A percentile compares a stretch with the other conserved stretches of the same genome.
phyloP scores from a whole-genome alignment of 2,329 filamentous ascomycete species.

The Fusarium sp. region DNA sequence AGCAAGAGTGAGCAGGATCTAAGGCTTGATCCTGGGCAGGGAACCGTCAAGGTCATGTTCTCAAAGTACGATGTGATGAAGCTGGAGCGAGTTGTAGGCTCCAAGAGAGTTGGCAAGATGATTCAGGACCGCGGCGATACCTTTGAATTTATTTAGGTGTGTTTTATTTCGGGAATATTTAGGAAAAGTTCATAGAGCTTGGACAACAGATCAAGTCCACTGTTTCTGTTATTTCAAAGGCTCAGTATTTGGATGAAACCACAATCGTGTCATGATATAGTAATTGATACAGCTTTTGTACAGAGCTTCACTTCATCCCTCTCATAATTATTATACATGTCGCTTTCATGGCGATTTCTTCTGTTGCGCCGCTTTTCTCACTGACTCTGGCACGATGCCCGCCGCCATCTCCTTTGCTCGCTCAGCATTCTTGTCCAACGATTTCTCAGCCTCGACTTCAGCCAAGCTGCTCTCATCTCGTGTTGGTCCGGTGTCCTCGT shows the following conservation, averaged over 20 bases:
- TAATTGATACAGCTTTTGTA: slow-evolving; percentile 52
- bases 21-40: slow-evolving; percentile 69
- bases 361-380: slow-evolving; percentile 41
- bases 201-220: slow-evolving; percentile 2
- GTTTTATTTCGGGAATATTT: slow-evolving; percentile 13
- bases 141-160: slow-evolving; percentile 87
- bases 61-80: slow-evolving; percentile 91
- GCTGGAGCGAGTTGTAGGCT: slow-evolving; percentile 89
- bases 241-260: slow-evolving; percentile 24
- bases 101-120: slow-evolving; percentile 85
- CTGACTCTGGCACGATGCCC: slow-evolving; percentile 49
- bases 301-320: slow-evolving; percentile 40
- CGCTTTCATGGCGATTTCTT: slow-evolving; percentile 40
- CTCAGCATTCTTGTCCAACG: slow-evolving; percentile 50
- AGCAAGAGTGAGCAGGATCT: slow-evolving; percentile 69
- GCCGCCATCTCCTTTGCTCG: slow-evolving; percentile 53
- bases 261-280: slow-evolving; percentile 39
- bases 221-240: slow-evolving; percentile 1
- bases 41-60: slow-evolving; percentile 75
- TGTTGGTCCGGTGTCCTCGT: slow-evolving; percentile 9
- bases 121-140: slow-evolving; percentile 86
- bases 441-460: slow-evolving; percentile 30
- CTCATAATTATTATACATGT: slow-evolving; percentile 43
- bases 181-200: slow-evolving; percentile 16
- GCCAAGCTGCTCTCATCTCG: slow-evolving; percentile 34